Evolutionary conservation across 2,329 filamentous ascomycete species (phyloP), one percentile per base, ranked within the genome.

Genomic region (Ophioceras dolichostomum): DNA sequence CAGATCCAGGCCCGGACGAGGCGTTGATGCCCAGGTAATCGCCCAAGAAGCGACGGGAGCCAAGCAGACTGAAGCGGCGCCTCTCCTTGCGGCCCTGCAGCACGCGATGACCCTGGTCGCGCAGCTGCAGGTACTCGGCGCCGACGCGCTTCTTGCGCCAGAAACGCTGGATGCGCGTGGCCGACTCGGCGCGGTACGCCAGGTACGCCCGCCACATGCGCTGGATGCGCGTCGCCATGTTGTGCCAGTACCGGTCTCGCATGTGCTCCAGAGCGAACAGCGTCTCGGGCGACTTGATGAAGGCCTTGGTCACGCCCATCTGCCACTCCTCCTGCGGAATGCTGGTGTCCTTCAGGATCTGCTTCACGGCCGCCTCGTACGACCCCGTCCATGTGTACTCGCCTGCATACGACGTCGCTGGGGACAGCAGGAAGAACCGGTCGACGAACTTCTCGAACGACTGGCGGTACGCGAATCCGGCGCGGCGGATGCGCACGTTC

Each of bases 361-460:
- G 86, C 54, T 79, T 84, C 10, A 89, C 83, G 21, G 88, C 91
- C 43, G 83, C 83, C 54, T 91, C 81, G 31, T 83, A 78, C 43
- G 91, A 84, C 7, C 89, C 91, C 5, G 79, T 79, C 87, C 91
- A 96, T 0, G 86, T 96, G 59, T 94, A 96, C 55, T 96, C 89
- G 55, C 91, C 91, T 6, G 91, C 91, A 51, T 96, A 96, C 2
- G 86, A 94, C 4, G 87, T 94, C 48, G 91, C 87, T 1, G 89
- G 87, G 4, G 91, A 96, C 28, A 98, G 67, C 10, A 96, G 70
- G 61, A 94, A 96, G 65, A 96, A 98, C 29, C 91, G 81, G 54
- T 96, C 91, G 21, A 95, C 87, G 54, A 98, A 98, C 55, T 95
- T 96, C 53, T 96, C 91, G 51, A 94, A 98, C 0, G 86, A 87